Percentiles rank a stretch among this genome's conserved stretches.
Conservation (phyloP, 169 alveolate genomes). For the Perkinsus chesapeaki region DNA sequence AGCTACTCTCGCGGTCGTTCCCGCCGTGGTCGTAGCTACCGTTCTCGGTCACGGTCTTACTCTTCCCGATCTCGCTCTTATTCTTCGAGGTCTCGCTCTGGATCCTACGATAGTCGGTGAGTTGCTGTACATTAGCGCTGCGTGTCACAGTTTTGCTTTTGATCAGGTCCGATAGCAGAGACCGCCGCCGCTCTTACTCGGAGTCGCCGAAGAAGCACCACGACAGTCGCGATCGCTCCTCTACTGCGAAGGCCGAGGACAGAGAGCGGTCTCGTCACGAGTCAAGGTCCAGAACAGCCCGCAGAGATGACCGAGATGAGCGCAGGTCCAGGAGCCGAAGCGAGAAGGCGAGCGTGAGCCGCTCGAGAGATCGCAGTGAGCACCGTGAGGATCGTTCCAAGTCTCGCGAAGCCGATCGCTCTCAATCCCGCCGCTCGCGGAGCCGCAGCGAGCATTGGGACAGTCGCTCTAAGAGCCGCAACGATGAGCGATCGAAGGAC, state of each 20-base stretch:
- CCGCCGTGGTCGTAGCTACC: neutral
- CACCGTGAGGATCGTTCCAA: neutral
- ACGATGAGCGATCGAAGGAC: too few relatives aligned
- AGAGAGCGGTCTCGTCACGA: neutral
- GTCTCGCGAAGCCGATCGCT: neutral
- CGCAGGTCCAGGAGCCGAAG: neutral
- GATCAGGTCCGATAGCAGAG: neutral
- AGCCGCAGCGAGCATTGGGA: neutral
- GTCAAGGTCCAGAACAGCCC: neutral
- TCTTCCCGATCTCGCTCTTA: neutral
- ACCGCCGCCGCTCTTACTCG: neutral
- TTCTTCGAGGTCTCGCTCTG: neutral
- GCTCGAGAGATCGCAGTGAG: neutral
- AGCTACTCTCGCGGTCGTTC: neutral
- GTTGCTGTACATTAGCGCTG: neutral
- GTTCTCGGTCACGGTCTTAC: constrained; percentile 1
- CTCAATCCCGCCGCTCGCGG: neutral
- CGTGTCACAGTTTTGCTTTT: neutral
- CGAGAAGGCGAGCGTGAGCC: neutral
- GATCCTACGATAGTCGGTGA: neutral
- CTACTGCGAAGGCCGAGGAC: neutral
- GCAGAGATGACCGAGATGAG: neutral
- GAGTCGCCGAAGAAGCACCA: neutral
- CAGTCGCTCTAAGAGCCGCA: neutral
- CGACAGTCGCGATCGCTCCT: neutral